Evolutionary conservation across 2,329 filamentous ascomycete genomes (phyloP).

Genomic region (Ceratocystis colombiana): DNA sequence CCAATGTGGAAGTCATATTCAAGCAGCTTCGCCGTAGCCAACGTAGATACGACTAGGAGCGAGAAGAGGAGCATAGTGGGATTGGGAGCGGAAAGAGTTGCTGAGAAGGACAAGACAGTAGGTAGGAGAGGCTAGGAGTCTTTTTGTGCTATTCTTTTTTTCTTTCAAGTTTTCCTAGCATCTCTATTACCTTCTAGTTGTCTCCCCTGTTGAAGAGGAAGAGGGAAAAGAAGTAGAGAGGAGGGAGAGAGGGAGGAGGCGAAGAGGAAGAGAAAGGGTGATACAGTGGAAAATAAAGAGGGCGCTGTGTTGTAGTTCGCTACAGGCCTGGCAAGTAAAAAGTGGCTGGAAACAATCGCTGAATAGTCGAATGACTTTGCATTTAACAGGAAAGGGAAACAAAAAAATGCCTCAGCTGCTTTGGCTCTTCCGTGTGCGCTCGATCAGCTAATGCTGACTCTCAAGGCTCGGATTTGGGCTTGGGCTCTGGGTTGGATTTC

Average conservation of each 20-base stretch:
- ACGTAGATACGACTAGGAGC: slow-evolving; percentile 24
- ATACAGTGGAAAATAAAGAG: not conserved
- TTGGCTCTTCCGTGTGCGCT: no score
- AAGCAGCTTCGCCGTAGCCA: slow-evolving; percentile 39
- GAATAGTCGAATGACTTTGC: not conserved
- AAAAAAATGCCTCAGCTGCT: not conserved
- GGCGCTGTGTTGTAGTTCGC: no score
- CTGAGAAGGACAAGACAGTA: not conserved
- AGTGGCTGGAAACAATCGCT: no score
- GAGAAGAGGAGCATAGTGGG: slow-evolving; percentile 11
- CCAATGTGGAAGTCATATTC: slow-evolving; percentile 57
- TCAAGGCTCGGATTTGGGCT: no score
- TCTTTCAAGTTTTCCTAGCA: not conserved
- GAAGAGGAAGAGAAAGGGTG: not conserved
- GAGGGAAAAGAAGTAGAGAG: not conserved
- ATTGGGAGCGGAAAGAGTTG: no score
- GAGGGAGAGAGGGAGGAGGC: not conserved
- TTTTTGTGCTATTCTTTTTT: not conserved
- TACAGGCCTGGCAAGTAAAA: no score
- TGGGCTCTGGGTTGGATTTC: not conserved
- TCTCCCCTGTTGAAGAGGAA: not conserved
- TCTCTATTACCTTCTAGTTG: not conserved
- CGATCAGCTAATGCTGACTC: no score
- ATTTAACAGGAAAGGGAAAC: not conserved
- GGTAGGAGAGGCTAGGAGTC: not conserved